These are phyloP conservation scores for Aspergillus sclerotialis DNA, from an alignment of 2,329 filamentous ascomycete species.

Conservation along the genomic window DNA sequence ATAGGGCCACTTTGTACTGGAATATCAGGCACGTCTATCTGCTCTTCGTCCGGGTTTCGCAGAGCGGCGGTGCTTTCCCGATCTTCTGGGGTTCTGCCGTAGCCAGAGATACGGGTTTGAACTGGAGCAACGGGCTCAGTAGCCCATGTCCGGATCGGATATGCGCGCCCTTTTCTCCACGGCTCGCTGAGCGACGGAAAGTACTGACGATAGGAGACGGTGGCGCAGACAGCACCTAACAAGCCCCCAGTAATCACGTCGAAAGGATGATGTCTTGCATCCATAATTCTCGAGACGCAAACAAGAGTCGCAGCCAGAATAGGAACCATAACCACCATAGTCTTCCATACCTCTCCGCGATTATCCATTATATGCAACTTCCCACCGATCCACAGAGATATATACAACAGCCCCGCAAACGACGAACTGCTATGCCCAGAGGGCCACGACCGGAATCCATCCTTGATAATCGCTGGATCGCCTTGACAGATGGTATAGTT, in stretches of 20 bases:
- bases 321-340: conserved; percentile 48
- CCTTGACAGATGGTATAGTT: conserved; percentile 46
- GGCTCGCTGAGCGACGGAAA: conserved; percentile 50
- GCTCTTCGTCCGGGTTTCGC: conserved; percentile 26
- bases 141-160: conserved; percentile 54
- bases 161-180: conserved; percentile 53
- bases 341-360: conserved; percentile 55
- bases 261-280: conserved; percentile 55
- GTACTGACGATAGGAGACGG: conserved; percentile 51
- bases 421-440: conserved; percentile 40
- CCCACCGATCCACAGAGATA: conserved; percentile 53
- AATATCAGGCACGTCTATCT: conserved; percentile 7
- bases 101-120: conserved; percentile 2
- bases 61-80: conserved; percentile 20
- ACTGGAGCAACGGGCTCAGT: conserved; percentile 30
- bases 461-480: conserved; percentile 46
- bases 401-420: conserved; percentile 53
- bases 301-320: conserved; percentile 49
- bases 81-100: background rate
- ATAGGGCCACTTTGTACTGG: conserved; percentile 5
- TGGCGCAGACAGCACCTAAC: conserved; percentile 47
- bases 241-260: conserved; percentile 52
- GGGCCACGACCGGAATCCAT: conserved; percentile 54
- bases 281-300: conserved; percentile 54
- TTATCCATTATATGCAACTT: conserved; percentile 55